Conservation (phyloP, 2,329 filamentous ascomycete species). For the Aspergillus alliaceus region DNA sequence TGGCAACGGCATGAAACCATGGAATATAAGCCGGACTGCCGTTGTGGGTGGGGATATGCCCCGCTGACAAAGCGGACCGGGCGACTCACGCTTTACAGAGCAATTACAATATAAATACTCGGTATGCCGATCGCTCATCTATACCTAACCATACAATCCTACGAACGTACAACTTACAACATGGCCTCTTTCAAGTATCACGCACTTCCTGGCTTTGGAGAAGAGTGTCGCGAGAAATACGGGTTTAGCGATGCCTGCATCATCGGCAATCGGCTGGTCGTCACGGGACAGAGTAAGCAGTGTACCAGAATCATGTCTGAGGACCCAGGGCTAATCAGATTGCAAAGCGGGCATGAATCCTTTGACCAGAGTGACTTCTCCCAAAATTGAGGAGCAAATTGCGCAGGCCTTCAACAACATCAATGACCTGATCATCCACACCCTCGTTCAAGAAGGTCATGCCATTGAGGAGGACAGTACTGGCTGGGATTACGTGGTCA, state of each 20-base stretch:
- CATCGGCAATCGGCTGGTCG: not conserved
- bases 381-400: not conserved
- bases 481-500: not conserved
- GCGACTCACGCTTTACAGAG: too few relatives aligned
- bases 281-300: not conserved
- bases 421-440: not conserved
- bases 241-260: not conserved
- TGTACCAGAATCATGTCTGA: not conserved
- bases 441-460: not conserved
- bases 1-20: too few relatives aligned
- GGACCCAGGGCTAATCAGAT: not conserved
- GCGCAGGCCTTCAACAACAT: not conserved
- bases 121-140: too few relatives aligned
- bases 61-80: too few relatives aligned
- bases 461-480: not conserved
- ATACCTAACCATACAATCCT: too few relatives aligned
- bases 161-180: too few relatives aligned
- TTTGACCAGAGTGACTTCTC: not conserved
- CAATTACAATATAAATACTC: too few relatives aligned
- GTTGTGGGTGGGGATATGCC: too few relatives aligned
- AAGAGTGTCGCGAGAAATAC: not conserved
- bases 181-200: not conserved
- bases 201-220: not conserved
- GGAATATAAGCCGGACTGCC: too few relatives aligned
- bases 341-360: not conserved